Base-by-base conservation (phyloP, 306 rosid species). In the Dryas drummondii region DNA sequence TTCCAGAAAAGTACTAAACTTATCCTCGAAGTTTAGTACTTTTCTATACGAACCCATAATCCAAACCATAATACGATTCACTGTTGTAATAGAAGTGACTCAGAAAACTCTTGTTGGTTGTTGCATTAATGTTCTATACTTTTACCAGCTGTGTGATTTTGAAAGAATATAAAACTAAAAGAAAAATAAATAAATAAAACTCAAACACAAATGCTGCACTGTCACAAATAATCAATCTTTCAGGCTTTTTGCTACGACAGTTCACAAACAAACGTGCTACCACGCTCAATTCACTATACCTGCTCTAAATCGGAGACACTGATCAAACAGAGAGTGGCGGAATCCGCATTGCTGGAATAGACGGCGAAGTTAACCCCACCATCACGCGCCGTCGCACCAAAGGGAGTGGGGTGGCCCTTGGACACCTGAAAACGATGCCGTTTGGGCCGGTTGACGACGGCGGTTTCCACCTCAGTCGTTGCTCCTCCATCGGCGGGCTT, bases 311-410 rank as follows among this genome's bases (percentile, higher is more conserved):
- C 97, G 51, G 87, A 81, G 9, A 81, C 86, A 53, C 84, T 68
- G 15, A 90, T 86, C 78, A 94, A 77, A 63, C 97, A 92, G 75
- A 94, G 97, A 60, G 94, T 81, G 16, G 90, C 90, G 1, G 94
- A 88, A 51, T 64, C 72, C 22, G 90, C 88, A 83, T 90, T 88
- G 70, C 77, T 86, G 13, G 97, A 88, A 65, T 69, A 87, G 61
- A 92, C 84, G 53, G 96, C 88, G 76, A 92, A 94, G 83, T 94
- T 92, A 73, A 94, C 84, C 22, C 97, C 93, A 3, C 81, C 86
- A 19, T 88, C 93, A n/a, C 79, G 80, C 37, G 54, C 66, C 10
- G 93, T 83, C 74, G 97, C 92, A 40, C 97, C 97, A 37, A 91
- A 83, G 4, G 96, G 92, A 17, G 75, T 19, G 45, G 96, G 91